A percentile compares a stretch with the other conserved stretches of the same genome.
phyloP scores from a whole-genome alignment of 164 flowering plant species.

The Houttuynia cordata region DNA sequence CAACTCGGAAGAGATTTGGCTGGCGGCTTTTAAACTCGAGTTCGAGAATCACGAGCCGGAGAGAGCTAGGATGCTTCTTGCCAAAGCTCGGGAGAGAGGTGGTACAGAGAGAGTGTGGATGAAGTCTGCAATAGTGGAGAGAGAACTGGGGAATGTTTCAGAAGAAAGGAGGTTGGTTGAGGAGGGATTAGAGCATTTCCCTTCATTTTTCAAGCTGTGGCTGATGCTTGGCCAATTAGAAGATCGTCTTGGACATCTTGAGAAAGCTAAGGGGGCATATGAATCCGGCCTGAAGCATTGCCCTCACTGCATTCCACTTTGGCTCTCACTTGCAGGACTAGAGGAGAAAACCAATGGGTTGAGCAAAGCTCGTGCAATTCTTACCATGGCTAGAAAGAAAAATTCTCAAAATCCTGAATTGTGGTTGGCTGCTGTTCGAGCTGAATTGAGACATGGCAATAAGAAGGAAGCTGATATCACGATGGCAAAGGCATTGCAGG shows the following conservation, averaged over 20 bases:
- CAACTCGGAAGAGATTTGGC: slow-evolving; percentile 92
- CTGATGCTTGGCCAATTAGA: slow-evolving; percentile 88
- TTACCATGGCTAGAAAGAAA: slow-evolving; percentile 72
- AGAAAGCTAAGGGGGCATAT: slow-evolving; percentile 57
- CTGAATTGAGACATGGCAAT: slow-evolving; percentile 70
- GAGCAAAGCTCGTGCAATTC: slow-evolving; percentile 74
- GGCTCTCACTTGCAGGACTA: slow-evolving; percentile 77
- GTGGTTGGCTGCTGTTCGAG: slow-evolving; percentile 85
- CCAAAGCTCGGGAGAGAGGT: slow-evolving; percentile 80
- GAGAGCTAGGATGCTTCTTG: slow-evolving; percentile 84
- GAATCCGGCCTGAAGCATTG: slow-evolving; percentile 70
- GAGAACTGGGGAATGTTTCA: slow-evolving; percentile 59
- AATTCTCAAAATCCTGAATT: slow-evolving; percentile 76
- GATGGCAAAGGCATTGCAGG: slow-evolving; percentile 92
- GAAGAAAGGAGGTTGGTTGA: slow-evolving; percentile 74
- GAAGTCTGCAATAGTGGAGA: slow-evolving; percentile 94
- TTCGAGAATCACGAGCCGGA: slow-evolving; percentile 90
- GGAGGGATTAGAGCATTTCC: slow-evolving; percentile 63
- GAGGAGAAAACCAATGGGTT: slow-evolving; percentile 79
- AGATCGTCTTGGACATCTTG: slow-evolving; percentile 46
- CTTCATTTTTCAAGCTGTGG: slow-evolving; percentile 81
- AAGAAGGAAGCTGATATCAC: slow-evolving; percentile 72
- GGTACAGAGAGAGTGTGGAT: slow-evolving; percentile 94
- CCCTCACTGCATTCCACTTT: slow-evolving; percentile 54
- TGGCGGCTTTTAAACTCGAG: slow-evolving; percentile 94